Evolutionary conservation across 192 early-diverging fungal species (phyloP).

Genomic region (Podochytrium sp.): DNA sequence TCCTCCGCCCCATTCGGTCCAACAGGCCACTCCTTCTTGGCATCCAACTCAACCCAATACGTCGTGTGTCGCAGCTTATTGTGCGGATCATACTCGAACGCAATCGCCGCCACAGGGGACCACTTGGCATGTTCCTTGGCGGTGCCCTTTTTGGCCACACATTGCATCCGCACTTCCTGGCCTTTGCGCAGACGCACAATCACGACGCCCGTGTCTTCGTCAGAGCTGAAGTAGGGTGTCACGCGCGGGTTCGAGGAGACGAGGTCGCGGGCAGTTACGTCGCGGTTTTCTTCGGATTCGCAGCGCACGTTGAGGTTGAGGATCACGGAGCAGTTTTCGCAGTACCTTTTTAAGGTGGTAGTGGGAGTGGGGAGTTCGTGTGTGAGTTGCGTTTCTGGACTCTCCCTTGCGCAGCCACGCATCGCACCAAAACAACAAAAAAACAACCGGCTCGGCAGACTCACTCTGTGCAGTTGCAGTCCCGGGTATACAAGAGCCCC

Average conservation of each 20-base stretch:
- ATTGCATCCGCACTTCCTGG: conserved; percentile 87
- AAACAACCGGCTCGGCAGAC: background rate
- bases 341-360: conserved; percentile 58
- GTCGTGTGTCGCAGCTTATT: conserved; percentile 88
- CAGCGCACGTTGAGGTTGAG: conserved; percentile 85
- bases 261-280: conserved; percentile 84
- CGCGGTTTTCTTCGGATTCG: conserved; percentile 72
- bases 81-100: conserved; percentile 97
- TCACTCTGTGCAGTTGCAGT: conserved; percentile 51
- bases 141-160: conserved; percentile 95
- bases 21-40: conserved; percentile 73
- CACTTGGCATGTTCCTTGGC: conserved; percentile 99
- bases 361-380: background rate
- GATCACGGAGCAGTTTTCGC: conserved; percentile 88
- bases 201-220: conserved; percentile 76
- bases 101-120: conserved; percentile 85
- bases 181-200: conserved; percentile 90
- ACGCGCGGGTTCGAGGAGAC: conserved; percentile 50
- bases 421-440: background rate
- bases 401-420: conserved; percentile 2
- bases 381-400: conserved; percentile 72
- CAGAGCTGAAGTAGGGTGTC: conserved; percentile 36
- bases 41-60: conserved; percentile 88
- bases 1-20: conserved; percentile 45
- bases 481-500: conserved; percentile 78